Evolutionary conservation across 2,329 filamentous ascomycete genomes (phyloP).

Genomic region (Cladosporium sp.): DNA sequence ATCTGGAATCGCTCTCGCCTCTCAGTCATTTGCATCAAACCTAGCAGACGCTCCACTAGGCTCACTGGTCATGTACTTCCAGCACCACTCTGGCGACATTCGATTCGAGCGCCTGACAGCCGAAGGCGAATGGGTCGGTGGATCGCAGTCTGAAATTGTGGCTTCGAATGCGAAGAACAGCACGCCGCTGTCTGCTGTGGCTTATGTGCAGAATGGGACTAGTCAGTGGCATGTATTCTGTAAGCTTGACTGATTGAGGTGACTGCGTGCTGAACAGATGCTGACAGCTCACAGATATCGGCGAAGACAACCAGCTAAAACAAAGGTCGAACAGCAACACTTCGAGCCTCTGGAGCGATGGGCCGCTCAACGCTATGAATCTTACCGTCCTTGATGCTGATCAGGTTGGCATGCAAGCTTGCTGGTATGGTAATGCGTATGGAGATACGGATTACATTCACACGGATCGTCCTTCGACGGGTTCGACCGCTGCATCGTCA

Average conservation of each 20-base stretch:
- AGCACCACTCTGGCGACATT: constrained; percentile 48
- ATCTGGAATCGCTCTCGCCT: constrained; percentile 49
- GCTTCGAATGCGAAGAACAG: constrained; percentile 48
- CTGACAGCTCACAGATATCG: constrained; percentile 39
- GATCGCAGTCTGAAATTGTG: constrained; percentile 42
- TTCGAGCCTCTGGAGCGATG: constrained; percentile 44
- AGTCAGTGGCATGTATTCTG: constrained; percentile 39
- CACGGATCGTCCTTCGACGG: constrained; percentile 35
- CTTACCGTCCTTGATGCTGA: constrained; percentile 37
- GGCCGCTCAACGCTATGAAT: constrained; percentile 38
- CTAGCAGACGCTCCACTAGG: constrained; percentile 38
- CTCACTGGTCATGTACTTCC: constrained; percentile 48
- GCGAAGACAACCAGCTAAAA: constrained; percentile 42
- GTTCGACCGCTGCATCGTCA: neutral
- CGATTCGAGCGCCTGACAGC: constrained; percentile 43
- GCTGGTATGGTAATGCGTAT: constrained; percentile 43
- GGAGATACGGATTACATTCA: constrained; percentile 44
- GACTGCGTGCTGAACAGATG: neutral
- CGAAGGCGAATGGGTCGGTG: constrained; percentile 44
- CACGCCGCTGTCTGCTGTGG: constrained; percentile 47
- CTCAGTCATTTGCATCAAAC: constrained; percentile 43
- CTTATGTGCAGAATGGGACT: constrained; percentile 42
- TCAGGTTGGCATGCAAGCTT: constrained; percentile 42
- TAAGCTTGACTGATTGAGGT: constrained; percentile 24
- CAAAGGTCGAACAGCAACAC: constrained; percentile 44